Percentiles rank a stretch among this genome's conserved stretches.
These are phyloP conservation scores for Taxillus chinensis DNA, from an alignment of 164 flowering plant species.

Conservation along the genomic window DNA sequence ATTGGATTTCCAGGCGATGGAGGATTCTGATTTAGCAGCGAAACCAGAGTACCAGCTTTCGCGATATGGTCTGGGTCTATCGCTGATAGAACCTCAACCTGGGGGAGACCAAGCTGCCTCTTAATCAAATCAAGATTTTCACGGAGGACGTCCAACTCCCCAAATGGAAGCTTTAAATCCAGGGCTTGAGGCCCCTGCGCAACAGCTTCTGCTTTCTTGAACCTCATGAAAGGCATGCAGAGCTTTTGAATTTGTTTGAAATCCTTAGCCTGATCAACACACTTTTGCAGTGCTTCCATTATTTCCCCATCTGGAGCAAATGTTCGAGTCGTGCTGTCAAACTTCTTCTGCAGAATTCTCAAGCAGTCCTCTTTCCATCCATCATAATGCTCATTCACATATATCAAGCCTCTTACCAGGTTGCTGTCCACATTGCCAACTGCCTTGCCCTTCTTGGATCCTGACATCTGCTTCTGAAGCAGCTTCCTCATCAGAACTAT, in stretches of 20 bases:
- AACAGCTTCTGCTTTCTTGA: conserved; percentile 68
- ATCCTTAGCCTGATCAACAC: conserved; percentile 34
- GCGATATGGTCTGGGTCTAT: conserved; percentile 33
- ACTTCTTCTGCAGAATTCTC: conserved; percentile 52
- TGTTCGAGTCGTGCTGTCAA: conserved; percentile 18
- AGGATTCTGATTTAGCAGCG: conserved; percentile 50
- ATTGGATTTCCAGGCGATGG: conserved; percentile 86
- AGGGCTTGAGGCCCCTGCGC: conserved; percentile 63
- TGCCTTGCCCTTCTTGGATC: conserved; percentile 56
- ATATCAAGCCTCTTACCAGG: conserved; percentile 50
- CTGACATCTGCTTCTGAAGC: conserved; percentile 58
- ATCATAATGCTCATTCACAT: conserved; percentile 66
- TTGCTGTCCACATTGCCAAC: conserved; percentile 39
- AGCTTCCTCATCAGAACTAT: conserved; percentile 67
- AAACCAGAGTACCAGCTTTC: conserved; percentile 40
- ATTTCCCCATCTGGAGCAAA: conserved; percentile 71
- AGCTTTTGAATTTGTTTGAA: conserved; percentile 60
- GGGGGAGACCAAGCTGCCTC: conserved; percentile 67
- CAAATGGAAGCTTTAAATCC: conserved; percentile 69
- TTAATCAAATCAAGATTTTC: conserved; percentile 67
- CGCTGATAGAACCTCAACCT: conserved; percentile 46
- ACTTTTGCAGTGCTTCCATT: conserved; percentile 36
- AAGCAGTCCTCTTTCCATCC: conserved; percentile 88
- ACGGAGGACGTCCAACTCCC: conserved; percentile 66
- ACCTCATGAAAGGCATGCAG: conserved; percentile 83